Conservation (phyloP, 2,329 filamentous ascomycete species). For the Fusarium tanahbumbuense region DNA sequence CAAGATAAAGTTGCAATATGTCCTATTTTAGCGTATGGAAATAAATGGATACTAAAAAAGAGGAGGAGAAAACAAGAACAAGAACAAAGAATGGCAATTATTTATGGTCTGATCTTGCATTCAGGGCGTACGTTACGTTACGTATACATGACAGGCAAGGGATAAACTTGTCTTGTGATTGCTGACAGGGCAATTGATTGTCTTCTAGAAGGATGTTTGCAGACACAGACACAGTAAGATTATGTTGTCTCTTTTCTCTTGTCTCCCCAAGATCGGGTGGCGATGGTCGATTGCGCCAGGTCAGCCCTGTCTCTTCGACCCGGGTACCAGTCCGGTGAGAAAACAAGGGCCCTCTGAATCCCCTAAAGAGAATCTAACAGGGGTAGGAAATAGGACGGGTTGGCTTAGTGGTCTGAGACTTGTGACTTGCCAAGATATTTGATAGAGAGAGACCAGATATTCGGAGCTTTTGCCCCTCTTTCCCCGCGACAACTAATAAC, state of each 20-base stretch:
- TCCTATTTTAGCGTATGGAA: background rate
- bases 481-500: conserved; percentile 16
- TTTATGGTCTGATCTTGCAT: background rate
- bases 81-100: background rate
- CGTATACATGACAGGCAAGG: background rate
- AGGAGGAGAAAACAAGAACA: background rate
- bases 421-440: background rate
- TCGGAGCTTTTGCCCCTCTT: conserved; percentile 30
- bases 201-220: background rate
- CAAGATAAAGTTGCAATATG: conserved; percentile 5
- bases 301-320: background rate
- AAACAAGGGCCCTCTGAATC: background rate
- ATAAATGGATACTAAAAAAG: background rate
- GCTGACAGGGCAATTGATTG: background rate
- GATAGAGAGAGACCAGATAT: background rate
- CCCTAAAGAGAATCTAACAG: background rate
- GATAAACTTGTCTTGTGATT: background rate
- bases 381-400: background rate
- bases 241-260: conserved; percentile 42
- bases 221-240: background rate
- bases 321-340: background rate
- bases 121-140: background rate
- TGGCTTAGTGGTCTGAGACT: background rate
- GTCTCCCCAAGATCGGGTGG: conserved; percentile 6
- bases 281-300: background rate